These are phyloP conservation scores for Euphorbia tirucalli DNA, from an alignment of 345 rosid species.

Conservation along the genomic window DNA sequence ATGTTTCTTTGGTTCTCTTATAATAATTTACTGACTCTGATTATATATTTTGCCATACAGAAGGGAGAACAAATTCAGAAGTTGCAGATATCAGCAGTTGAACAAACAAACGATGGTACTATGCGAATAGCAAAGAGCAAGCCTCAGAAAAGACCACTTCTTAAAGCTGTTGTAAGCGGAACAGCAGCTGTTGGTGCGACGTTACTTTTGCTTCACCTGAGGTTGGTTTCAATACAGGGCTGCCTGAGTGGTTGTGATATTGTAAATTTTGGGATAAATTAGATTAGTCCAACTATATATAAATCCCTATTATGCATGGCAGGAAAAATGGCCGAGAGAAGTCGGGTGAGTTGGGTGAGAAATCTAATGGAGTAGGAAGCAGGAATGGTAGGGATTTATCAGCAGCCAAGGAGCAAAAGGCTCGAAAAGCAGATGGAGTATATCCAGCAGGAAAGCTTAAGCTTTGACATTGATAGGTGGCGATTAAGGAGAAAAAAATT, in stretches of 20 bases:
- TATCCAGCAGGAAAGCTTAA: constrained; percentile 32
- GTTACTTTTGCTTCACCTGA: constrained; percentile 24
- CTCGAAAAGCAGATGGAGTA: background rate
- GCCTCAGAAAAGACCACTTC: constrained; percentile 18
- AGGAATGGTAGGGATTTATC: constrained; percentile 4
- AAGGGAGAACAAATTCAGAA: constrained; percentile 4
- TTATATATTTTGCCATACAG: background rate
- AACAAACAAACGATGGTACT: background rate
- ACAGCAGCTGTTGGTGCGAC: constrained; percentile 24
- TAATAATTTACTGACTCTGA: background rate
- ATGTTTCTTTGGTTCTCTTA: background rate
- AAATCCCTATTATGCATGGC: background rate
- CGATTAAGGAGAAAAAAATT: background rate
- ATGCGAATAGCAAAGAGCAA: constrained; percentile 4
- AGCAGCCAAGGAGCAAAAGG: constrained; percentile 7
- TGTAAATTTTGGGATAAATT: background rate
- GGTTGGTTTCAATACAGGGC: constrained; percentile 17
- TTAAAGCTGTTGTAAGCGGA: constrained; percentile 28
- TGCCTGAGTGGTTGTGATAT: background rate
- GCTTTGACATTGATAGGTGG: background rate
- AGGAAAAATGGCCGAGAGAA: constrained; percentile 25
- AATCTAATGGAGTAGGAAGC: background rate
- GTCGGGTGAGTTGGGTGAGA: background rate
- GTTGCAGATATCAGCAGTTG: background rate
- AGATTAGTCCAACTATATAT: background rate